phyloP scores from a whole-genome alignment of 345 rosid species.

The Diplotaxis tenuifolia region DNA sequence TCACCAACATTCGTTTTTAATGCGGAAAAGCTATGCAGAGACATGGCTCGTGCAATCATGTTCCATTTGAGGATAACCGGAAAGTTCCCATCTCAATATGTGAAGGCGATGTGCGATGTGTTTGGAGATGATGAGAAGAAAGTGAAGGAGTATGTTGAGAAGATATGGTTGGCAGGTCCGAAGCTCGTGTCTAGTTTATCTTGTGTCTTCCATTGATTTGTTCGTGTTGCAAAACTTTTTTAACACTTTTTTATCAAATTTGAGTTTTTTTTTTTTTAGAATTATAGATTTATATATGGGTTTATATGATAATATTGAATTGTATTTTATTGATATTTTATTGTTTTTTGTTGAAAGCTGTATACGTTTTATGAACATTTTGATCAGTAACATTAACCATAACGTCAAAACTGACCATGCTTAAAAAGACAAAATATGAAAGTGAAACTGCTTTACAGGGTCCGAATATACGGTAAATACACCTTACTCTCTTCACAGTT shows the following conservation, averaged over 20 bases:
- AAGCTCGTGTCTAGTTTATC: constrained; percentile 6
- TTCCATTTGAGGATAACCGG: constrained; percentile 14
- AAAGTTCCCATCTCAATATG: constrained; percentile 6
- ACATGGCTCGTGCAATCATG: constrained; percentile 15
- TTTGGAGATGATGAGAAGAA: constrained; percentile 22
- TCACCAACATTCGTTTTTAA: neutral
- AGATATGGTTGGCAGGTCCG: constrained; percentile 17
- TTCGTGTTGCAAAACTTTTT: neutral
- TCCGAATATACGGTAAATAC: too few species aligned
- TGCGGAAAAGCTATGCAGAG: constrained; percentile 6
- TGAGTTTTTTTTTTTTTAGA: neutral
- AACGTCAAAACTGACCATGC: too few species aligned
- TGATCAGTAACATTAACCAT: too few species aligned
- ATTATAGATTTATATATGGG: too few species aligned
- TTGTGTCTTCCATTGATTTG: constrained; percentile 3
- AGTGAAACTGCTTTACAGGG: too few species aligned
- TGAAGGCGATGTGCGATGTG: constrained; percentile 14
- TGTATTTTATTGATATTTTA: too few species aligned
- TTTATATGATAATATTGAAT: too few species aligned
- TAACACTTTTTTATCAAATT: too few species aligned
- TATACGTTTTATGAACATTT: neutral
- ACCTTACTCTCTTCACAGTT: too few species aligned
- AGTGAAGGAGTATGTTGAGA: constrained; percentile 17
- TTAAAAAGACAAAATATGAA: too few species aligned
- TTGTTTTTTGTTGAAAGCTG: too few species aligned